Conservation (phyloP, 2,329 filamentous ascomycete genomes). For the Fusarium sp. region DNA sequence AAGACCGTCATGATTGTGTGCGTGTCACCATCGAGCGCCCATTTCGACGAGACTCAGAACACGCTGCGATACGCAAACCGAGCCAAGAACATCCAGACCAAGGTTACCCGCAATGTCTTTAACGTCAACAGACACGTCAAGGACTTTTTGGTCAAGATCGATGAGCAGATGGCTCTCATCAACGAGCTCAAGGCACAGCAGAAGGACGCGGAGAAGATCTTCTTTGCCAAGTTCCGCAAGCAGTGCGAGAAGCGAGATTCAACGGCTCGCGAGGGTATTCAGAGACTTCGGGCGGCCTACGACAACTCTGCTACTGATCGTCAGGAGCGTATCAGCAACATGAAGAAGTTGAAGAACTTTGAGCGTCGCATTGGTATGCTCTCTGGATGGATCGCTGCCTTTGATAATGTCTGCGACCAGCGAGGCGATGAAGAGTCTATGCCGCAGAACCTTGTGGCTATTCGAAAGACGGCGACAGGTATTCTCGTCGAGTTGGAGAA, state of each 20-base stretch:
- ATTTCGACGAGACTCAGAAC: constrained; percentile 98
- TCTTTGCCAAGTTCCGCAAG: constrained; percentile 91
- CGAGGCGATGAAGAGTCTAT: constrained; percentile 65
- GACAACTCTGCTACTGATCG: constrained; percentile 83
- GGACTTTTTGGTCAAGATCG: constrained; percentile 98
- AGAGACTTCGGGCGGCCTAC: constrained; percentile 84
- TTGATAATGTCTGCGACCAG: constrained; percentile 83
- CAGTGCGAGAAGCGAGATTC: constrained; percentile 86
- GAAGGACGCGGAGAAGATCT: constrained; percentile 84
- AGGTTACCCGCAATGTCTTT: constrained; percentile 98
- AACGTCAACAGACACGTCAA: constrained; percentile 99
- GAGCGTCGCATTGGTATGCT: constrained; percentile 87
- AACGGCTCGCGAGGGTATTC: constrained; percentile 80
- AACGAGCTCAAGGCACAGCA: constrained; percentile 95
- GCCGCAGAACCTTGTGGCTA: constrained; percentile 76
- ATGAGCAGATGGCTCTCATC: constrained; percentile 97
- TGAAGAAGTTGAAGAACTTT: constrained; percentile 85
- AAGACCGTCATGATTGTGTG: constrained; percentile 99
- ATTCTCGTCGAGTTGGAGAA: constrained; percentile 90
- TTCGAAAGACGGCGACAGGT: constrained; percentile 89
- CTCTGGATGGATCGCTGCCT: constrained; percentile 93
- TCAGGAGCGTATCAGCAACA: constrained; percentile 80
- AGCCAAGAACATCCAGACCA: constrained; percentile 99
- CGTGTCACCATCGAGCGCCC: constrained; percentile 93
- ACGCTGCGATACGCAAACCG: constrained; percentile 96